phyloP scores from a whole-genome alignment of 1,284 basidiomycete species.

The Bjerkandera adusta region DNA sequence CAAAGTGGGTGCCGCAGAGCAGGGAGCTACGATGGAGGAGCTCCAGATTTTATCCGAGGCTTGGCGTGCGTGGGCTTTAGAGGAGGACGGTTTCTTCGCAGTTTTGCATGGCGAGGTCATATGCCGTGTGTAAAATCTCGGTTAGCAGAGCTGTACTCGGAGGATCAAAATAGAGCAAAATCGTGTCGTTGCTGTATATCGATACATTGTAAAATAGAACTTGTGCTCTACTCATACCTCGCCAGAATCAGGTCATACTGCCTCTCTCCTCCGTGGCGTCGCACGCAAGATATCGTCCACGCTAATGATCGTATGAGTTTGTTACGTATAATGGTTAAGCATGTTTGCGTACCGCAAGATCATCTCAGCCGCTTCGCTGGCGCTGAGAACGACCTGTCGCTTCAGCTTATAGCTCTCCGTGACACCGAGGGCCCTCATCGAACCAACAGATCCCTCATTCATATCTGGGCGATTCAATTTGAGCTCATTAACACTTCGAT shows the following conservation, averaged over 20 bases:
- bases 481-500: background rate
- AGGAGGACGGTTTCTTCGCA: slow-evolving; percentile 35
- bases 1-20: slow-evolving; percentile 27
- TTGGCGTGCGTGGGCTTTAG: slow-evolving; percentile 30
- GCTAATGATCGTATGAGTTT: slow-evolving; percentile 23
- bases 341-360: slow-evolving; percentile 77
- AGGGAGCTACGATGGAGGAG: slow-evolving; percentile 27
- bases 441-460: slow-evolving; percentile 81
- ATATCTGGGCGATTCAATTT: no score
- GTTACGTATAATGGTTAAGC: background rate
- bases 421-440: slow-evolving; percentile 86
- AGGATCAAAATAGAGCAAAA: no score
- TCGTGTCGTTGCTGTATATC: no score
- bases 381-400: slow-evolving; percentile 90
- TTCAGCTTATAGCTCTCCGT: slow-evolving; percentile 99
- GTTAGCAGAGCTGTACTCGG: no score
- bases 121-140: slow-evolving; percentile 4
- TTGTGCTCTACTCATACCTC: no score
- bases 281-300: slow-evolving; percentile 71
- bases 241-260: slow-evolving; percentile 39
- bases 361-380: slow-evolving; percentile 98
- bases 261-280: slow-evolving; percentile 63
- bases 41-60: slow-evolving; percentile 24
- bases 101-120: slow-evolving; percentile 34
- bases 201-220: no score